Percentiles rank a stretch among this genome's conserved stretches.
phyloP scores from a whole-genome alignment of 352 stramenopile genomes.

The Phytopythium cucurbitacearum region DNA sequence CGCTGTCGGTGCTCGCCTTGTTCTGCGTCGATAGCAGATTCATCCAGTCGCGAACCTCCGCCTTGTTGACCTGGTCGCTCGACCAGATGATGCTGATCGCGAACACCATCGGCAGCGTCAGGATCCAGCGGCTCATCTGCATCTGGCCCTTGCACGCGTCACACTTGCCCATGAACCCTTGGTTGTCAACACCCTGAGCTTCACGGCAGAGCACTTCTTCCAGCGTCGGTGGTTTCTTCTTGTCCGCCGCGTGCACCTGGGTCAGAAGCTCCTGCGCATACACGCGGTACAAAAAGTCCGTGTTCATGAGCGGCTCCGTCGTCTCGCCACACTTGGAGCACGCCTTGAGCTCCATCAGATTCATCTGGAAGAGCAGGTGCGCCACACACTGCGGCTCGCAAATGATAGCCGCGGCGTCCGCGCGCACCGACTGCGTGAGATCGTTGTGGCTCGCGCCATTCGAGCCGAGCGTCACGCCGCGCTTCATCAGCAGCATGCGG shows the following conservation, averaged over 20 bases:
- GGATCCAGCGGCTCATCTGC: slow-evolving; percentile 60
- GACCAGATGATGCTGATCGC: slow-evolving; percentile 82
- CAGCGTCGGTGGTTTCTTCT: slow-evolving; percentile 25
- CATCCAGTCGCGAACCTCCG: slow-evolving; percentile 68
- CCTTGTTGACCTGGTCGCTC: slow-evolving; percentile 58
- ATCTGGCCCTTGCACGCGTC: slow-evolving; percentile 53
- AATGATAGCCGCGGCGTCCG: slow-evolving; percentile 60
- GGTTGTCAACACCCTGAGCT: slow-evolving; percentile 42
- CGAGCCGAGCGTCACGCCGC: slow-evolving; percentile 7
- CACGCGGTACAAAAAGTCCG: slow-evolving; percentile 79
- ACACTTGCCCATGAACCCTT: slow-evolving; percentile 25
- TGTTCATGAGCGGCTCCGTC: slow-evolving; percentile 77
- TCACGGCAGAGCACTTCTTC: slow-evolving; percentile 55
- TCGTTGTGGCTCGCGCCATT: slow-evolving; percentile 23
- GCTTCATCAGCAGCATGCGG: slow-evolving; percentile 56
- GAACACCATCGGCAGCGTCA: slow-evolving; percentile 85
- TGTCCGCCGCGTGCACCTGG: slow-evolving; percentile 11
- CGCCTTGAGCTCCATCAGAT: slow-evolving; percentile 78
- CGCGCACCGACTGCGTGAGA: slow-evolving; percentile 44
- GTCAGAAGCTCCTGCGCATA: slow-evolving; percentile 70
- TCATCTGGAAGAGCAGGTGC: slow-evolving; percentile 84
- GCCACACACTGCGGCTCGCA: slow-evolving; percentile 80
- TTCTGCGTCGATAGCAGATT: slow-evolving; percentile 57
- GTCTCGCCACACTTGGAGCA: slow-evolving; percentile 60
- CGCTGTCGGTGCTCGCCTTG: slow-evolving; percentile 3